A percentile compares a stretch with the other conserved stretches of the same genome.
Conservation (phyloP, 73 alveolate genomes). For the Paramecium primaurelia region DNA sequence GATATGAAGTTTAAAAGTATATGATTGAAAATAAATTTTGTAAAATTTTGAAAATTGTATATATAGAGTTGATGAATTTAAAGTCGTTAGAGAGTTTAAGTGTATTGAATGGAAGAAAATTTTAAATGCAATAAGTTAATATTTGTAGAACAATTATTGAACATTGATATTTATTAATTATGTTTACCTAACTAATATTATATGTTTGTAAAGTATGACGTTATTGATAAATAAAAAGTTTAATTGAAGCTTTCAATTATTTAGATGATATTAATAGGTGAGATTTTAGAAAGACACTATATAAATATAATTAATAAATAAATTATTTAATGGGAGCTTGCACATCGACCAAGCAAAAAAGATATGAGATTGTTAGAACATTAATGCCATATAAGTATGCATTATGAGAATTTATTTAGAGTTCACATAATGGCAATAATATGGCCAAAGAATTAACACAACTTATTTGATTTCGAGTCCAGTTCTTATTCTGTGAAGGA, state of each 20-base stretch:
- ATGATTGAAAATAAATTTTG: not conserved
- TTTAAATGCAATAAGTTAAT: not conserved
- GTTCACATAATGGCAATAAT: conserved; percentile 29
- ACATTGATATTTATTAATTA: not conserved
- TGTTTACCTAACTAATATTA: not conserved
- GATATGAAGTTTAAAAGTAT: not conserved
- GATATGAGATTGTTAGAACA: conserved; percentile 1
- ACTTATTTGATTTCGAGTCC: conserved; percentile 40
- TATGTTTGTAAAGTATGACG: not conserved
- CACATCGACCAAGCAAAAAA: not conserved
- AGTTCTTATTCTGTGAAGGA: conserved; percentile 5
- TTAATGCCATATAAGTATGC: conserved; percentile 38
- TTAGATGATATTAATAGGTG: not conserved
- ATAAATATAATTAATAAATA: not conserved
- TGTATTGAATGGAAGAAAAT: not conserved
- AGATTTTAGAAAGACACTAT: not conserved
- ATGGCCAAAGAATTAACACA: conserved; percentile 7
- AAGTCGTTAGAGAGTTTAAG: not conserved
- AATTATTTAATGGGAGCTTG: conserved; percentile 44
- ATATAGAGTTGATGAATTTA: not conserved
- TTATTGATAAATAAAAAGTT: not conserved
- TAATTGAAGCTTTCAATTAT: not conserved
- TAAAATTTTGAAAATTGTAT: not conserved
- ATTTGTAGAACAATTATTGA: not conserved
- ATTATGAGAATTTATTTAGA: not conserved